Conservation (phyloP, 2,329 filamentous ascomycete genomes). For the Atkinsonella hypoxylon region DNA sequence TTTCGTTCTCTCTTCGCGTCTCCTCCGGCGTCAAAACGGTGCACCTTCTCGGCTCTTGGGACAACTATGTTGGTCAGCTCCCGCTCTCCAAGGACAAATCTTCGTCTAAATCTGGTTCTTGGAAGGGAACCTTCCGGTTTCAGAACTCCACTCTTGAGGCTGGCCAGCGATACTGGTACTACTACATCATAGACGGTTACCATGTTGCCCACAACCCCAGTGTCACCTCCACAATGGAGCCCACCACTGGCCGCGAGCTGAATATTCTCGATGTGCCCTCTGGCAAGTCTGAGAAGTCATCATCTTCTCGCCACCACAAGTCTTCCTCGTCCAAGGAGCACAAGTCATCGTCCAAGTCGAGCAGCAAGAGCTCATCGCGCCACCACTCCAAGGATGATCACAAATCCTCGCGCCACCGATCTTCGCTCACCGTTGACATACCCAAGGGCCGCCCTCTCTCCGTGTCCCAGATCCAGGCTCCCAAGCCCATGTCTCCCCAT, state of each 20-base stretch:
- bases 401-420: slow-evolving; percentile 31
- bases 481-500: slow-evolving; percentile 79
- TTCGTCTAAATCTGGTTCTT: slow-evolving; percentile 76
- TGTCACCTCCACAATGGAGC: slow-evolving; percentile 79
- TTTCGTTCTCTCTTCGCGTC: slow-evolving; percentile 92
- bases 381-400: slow-evolving; percentile 35
- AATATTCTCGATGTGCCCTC: slow-evolving; percentile 91
- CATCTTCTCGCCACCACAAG: slow-evolving; percentile 23
- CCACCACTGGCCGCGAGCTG: slow-evolving; percentile 90
- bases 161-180: slow-evolving; percentile 98
- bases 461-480: slow-evolving; percentile 78
- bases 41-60: slow-evolving; percentile 95
- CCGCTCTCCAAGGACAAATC: slow-evolving; percentile 81
- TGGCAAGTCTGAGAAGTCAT: slow-evolving; percentile 26
- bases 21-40: slow-evolving; percentile 95
- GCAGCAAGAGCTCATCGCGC: slow-evolving; percentile 26
- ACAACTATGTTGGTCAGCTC: slow-evolving; percentile 90
- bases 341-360: slow-evolving; percentile 22
- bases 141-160: slow-evolving; percentile 74
- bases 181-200: slow-evolving; percentile 99
- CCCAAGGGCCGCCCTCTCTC: slow-evolving; percentile 83
- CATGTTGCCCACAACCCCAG: slow-evolving; percentile 94
- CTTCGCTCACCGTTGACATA: slow-evolving; percentile 51
- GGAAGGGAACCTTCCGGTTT: slow-evolving; percentile 96
- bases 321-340: slow-evolving; percentile 16